Base-by-base conservation (phyloP, 192 early-diverging fungal species). In the Chytriomyces confervae region DNA sequence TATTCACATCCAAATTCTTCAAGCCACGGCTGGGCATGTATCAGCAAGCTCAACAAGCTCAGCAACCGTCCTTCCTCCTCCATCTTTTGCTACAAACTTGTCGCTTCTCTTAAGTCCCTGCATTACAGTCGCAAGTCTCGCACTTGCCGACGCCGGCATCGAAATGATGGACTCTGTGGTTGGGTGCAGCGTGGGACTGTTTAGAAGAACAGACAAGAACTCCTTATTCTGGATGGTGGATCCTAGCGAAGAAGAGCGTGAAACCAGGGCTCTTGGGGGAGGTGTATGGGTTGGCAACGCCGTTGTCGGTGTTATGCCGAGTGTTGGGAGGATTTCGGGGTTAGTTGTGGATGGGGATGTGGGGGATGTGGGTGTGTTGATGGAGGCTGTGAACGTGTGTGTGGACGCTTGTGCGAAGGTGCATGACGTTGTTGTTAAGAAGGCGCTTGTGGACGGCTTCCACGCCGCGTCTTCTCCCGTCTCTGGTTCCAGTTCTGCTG, bases 161-260 rank as follows among this genome's bases (percentile, higher is more conserved):
- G 93, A 95, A 78, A 94, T 95, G 93, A 73, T 84, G 53, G 94
- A 95, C 82, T 80, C 86, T n/a, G 94, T 95, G 7, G 89, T 91
- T 7, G 94, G 89, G 11, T 90, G 87, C 67, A 86, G 93, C 11
- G 91, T 89, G n/a, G 90, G 90, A 86, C 72, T 80, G 48, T 66
- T 29, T 62, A 3, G 69, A 27, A 66, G 64, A 11, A 1, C 27
- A 27, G 20, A 11, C 18, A 51, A 9, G 6, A 27, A 24, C 7
- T n/a, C 50, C 72, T 62, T 49, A 29, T 66, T 80, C 23, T 80
- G 69, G 50, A 63, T 62, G 61, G 62, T 85, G 57, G 84, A 85
- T 62, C 66, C 69, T 7, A 85, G 84, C 11, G 86, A 83, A 48
- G 70, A 88, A n/a, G 93, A 93, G 68, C 90, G 92, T 71, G 79